Conservation (phyloP, 2,329 filamentous ascomycete genomes). For the Sarocladiaceae sp. region DNA sequence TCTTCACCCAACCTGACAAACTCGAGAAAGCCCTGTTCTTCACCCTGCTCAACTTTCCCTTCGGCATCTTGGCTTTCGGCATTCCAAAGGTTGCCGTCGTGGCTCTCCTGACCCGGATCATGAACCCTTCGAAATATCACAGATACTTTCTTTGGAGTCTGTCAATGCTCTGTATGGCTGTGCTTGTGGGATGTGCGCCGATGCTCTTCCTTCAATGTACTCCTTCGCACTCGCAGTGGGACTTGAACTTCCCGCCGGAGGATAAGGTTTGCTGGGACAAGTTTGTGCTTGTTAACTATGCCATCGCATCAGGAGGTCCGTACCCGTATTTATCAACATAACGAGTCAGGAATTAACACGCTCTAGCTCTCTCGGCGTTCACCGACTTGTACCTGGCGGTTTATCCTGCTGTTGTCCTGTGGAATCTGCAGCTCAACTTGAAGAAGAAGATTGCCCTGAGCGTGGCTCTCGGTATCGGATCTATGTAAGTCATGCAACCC, state of each 20-base stretch:
- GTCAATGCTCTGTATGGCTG: conserved; percentile 12
- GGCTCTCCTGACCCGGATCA: conserved; percentile 19
- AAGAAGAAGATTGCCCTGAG: conserved; percentile 21
- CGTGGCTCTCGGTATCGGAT: conserved; percentile 21
- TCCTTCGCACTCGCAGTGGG: conserved; percentile 20
- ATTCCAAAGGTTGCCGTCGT: conserved; percentile 25
- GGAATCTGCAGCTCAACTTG: conserved; percentile 16
- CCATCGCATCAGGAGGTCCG: conserved; percentile 15
- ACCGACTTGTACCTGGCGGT: conserved; percentile 22
- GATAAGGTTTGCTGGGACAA: conserved; percentile 15
- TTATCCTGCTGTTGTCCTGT: conserved; percentile 19
- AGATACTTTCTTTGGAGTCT: conserved; percentile 20
- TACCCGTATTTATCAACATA: background rate
- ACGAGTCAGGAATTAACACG: background rate
- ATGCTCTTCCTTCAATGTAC: conserved; percentile 21
- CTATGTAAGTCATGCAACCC: conserved; percentile 16
- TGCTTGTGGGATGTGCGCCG: conserved; percentile 16
- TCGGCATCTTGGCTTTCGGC: conserved; percentile 22
- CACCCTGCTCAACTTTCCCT: conserved; percentile 21
- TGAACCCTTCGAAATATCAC: conserved; percentile 20
- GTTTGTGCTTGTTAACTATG: conserved; percentile 16
- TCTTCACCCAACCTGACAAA: background rate
- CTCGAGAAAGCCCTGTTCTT: conserved; percentile 14
- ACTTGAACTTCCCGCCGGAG: conserved; percentile 13
- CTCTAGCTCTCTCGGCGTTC: conserved; percentile 18